Base-by-base conservation (phyloP, 441 rosid genomes). In the Bruguiera hainesii region DNA sequence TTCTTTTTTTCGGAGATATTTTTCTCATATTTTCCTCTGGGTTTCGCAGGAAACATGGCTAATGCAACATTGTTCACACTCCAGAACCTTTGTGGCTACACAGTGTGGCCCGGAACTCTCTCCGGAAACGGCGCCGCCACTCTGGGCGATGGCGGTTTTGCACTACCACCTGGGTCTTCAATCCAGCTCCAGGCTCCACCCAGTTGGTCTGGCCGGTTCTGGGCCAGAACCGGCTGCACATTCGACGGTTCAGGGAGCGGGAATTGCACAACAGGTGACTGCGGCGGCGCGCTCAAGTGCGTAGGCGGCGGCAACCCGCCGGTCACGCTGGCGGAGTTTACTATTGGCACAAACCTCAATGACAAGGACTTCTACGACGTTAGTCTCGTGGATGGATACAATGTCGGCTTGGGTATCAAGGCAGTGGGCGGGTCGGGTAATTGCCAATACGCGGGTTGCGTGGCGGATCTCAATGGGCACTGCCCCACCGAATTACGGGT, bases 321-420 rank as follows among this genome's bases (percentile, higher is more conserved):
- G 0, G 89, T 80, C 2, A 74, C 85, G 18, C 80, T 89, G 0
- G 96, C 71, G 3, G 98, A 91, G 70, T 88, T 94, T 81, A 94
- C 98, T 16, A 74, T 87, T 13, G 89, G 82, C 23, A 60, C 81
- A 1, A 59, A 39, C 61, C 35, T 78, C 0, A 30, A 49, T 9
- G 87, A 77, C 15, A 86, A 79, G 75, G 98, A 94, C 66, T 94
- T 88, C 71, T 91, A 94, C 67, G 98, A 93, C 73, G 93, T 91
- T 39, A 93, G 98, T 53, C 84, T 93, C 0, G 98, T 93, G 20
- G 98, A 93, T 69, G 98, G 98, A 1, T 91, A 94, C 84, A 91
- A 94, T 51, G 81, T 89, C 7, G 89, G 82, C 60, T 63, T 91
- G 79, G 87, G 87, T 1, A 87, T 91, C 0, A 76, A 73, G 80